A percentile compares a stretch with the other conserved stretches of the same genome.
These are phyloP conservation scores for Handroanthus guayacan DNA, from an alignment of 257 asterid species.

Conservation along the genomic window DNA sequence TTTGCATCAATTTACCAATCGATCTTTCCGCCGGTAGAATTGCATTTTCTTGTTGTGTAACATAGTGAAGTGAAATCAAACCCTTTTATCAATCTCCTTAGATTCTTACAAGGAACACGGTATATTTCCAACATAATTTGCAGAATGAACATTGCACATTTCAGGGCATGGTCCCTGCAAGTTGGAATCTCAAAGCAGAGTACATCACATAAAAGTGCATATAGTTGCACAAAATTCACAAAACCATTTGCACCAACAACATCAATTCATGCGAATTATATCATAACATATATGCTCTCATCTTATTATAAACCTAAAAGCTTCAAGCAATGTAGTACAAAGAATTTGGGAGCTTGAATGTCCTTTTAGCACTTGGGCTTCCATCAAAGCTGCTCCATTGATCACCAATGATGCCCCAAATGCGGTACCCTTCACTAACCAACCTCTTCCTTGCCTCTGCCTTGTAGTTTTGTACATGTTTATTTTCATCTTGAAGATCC, in stretches of 20 bases:
- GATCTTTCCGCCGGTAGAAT: no score
- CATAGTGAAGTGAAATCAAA: not conserved
- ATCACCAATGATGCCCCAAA: constrained; percentile 57
- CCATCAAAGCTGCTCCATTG: constrained; percentile 66
- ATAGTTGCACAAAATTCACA: constrained; percentile 11
- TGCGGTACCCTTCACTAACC: constrained; percentile 51
- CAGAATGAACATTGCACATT: not conserved
- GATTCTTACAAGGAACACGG: constrained; percentile 11
- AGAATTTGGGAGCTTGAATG: constrained; percentile 63
- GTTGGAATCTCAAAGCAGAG: constrained; percentile 5
- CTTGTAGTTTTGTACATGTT: constrained; percentile 43
- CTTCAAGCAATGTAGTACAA: constrained; percentile 58
- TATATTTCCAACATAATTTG: constrained; percentile 20
- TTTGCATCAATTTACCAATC: no score
- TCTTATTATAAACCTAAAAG: not conserved
- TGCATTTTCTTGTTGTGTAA: no score
- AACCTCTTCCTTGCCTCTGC: constrained; percentile 54
- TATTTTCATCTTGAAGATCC: constrained; percentile 45
- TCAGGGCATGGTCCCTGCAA: not conserved
- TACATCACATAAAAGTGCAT: not conserved
- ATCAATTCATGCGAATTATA: not conserved
- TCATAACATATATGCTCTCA: constrained; percentile 12
- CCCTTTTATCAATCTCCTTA: not conserved
- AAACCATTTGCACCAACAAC: constrained; percentile 11
- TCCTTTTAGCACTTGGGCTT: constrained; percentile 48